Base-by-base conservation (phyloP, 306 rosid genomes). In the Sphenostylis stenocarpa region DNA sequence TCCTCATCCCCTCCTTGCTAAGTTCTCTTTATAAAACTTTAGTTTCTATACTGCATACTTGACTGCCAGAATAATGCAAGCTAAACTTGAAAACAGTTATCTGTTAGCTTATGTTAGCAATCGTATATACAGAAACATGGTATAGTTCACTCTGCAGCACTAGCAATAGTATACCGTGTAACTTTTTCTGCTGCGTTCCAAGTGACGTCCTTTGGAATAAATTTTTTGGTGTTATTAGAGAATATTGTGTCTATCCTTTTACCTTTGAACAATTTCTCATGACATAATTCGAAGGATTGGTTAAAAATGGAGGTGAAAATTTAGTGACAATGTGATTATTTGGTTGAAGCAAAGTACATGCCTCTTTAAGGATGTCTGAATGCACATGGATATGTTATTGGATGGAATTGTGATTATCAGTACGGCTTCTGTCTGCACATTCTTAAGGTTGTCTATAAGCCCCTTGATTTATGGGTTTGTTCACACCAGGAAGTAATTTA, bases 1-100 rank as follows among this genome's bases (percentile, higher is more conserved):
- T 70, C 77, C 63, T 3, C 29, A 70, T 61, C 31, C 65, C 53
- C 13, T 74, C 75, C 47, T 62, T 79, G 75, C 53, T 58, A 53
- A 51, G 43, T 21, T 20, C 70, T 20, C 70, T 16, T 69, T 12
- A 62, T 21, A 70, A 49, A 58, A 83, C 63, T 60, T 17, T 36
- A n/a, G 56, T 33, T 72, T 72, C 76, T 74, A 52, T 41, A 73
- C 34, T 58, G 45, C n/a, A 63, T 14, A 33, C 63, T 41, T 70
- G 26, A 76, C 49, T 17, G 38, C 29, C 45, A 31, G 45, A 56
- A 17, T 24, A 56, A 66, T 70, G 62, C 64, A 45, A 57, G 66
- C 28, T 13, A 38, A 65, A 80, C 48, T 72, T 48, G 36, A 67
- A 1, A 47, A 81, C 44, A 24, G n/a, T 36, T 53, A 45, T 61